A percentile compares a stretch with the other conserved stretches of the same genome.
Conservation (phyloP, 2,329 filamentous ascomycete genomes). For the Diaporthe velutina region DNA sequence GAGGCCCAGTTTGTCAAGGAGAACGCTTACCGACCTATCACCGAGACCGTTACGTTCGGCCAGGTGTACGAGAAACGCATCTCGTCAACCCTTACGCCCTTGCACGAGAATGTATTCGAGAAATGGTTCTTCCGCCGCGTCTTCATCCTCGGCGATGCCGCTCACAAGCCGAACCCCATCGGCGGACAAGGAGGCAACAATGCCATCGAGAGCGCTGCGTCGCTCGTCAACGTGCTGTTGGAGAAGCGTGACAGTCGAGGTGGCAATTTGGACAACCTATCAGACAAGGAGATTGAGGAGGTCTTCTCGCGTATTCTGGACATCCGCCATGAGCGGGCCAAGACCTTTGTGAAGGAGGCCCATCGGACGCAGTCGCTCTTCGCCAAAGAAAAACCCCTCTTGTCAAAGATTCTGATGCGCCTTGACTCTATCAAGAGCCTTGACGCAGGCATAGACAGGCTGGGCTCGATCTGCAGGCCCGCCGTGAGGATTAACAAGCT, state of each 20-base stretch:
- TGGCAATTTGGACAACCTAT: not conserved
- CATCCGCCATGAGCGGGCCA: conserved; percentile 9
- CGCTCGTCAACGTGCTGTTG: conserved; percentile 9
- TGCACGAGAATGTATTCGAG: conserved; percentile 50
- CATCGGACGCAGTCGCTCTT: not conserved
- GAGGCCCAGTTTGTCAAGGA: conserved; percentile 20
- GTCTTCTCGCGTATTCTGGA: not conserved
- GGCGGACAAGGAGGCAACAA: conserved; percentile 19
- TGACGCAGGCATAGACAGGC: not conserved
- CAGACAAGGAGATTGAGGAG: not conserved
- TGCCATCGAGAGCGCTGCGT: conserved; percentile 5
- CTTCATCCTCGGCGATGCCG: conserved; percentile 49
- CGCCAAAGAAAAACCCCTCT: not conserved
- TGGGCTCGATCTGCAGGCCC: not conserved
- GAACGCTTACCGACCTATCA: conserved; percentile 35
- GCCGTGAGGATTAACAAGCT: conserved; percentile 19
- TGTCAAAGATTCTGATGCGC: not conserved
- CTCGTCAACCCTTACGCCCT: conserved; percentile 48
- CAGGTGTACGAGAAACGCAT: conserved; percentile 33
- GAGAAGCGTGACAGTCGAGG: conserved; percentile 19
- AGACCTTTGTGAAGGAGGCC: not conserved
- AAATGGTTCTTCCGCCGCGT: conserved; percentile 50
- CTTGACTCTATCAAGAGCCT: not conserved
- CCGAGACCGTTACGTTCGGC: conserved; percentile 36
- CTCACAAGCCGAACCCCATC: conserved; percentile 46